phyloP scores from a whole-genome alignment of 2,329 filamentous ascomycete genomes.

The Aspergillus nomiae region DNA sequence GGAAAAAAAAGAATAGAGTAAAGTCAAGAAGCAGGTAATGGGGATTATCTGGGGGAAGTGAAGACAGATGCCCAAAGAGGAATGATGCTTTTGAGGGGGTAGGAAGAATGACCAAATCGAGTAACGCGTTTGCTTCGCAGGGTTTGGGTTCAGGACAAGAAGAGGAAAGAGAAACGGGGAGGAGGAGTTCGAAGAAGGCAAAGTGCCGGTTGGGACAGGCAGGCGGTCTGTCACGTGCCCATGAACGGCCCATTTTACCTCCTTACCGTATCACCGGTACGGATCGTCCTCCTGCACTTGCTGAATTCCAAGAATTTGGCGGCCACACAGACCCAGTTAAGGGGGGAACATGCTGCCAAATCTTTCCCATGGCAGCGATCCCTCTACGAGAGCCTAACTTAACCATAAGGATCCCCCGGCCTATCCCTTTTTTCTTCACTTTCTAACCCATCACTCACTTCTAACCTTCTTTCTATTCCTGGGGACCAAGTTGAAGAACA shows the following conservation, averaged over 20 bases:
- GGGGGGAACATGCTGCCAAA: not conserved
- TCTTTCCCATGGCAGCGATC: not conserved
- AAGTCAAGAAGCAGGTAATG: constrained; percentile 15
- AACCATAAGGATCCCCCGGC: not conserved
- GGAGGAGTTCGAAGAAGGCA: constrained; percentile 36
- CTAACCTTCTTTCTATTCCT: not conserved
- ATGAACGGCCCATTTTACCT: not conserved
- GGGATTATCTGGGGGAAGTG: constrained; percentile 21
- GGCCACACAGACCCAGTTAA: not conserved
- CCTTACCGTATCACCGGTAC: not conserved
- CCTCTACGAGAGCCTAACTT: not conserved
- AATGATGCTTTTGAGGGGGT: constrained; percentile 43
- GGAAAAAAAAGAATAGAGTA: constrained; percentile 13
- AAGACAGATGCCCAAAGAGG: constrained; percentile 45
- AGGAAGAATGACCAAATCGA: constrained; percentile 48
- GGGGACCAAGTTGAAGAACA: not conserved
- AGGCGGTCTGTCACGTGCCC: constrained; percentile 36
- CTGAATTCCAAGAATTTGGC: not conserved
- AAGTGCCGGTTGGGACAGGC: constrained; percentile 32
- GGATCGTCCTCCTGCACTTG: not conserved
- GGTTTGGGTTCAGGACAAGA: constrained; percentile 43
- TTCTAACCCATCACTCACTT: not conserved
- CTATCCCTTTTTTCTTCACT: too few relatives aligned
- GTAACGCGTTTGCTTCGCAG: constrained; percentile 49
- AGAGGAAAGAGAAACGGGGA: constrained; percentile 30